A percentile compares a stretch with the other conserved stretches of the same genome.
Evolutionary conservation across 2,329 filamentous ascomycete species (phyloP).

Genomic region (Chaetomiaceae sp.): DNA sequence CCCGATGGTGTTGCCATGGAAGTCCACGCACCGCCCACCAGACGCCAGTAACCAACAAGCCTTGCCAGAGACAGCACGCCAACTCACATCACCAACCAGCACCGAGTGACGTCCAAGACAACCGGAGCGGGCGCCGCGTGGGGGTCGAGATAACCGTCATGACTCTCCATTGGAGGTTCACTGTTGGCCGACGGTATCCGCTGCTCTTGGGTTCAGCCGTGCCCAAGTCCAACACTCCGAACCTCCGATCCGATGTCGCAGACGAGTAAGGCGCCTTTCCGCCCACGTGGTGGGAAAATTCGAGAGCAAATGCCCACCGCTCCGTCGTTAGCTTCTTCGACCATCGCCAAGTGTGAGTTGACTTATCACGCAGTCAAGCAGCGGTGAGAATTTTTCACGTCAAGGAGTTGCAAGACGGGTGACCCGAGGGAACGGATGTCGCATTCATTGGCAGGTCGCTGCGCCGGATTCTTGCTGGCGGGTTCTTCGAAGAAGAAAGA

Average conservation of each 20-base stretch:
- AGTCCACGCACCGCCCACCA: not conserved
- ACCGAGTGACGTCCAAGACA: no score
- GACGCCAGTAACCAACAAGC: not conserved
- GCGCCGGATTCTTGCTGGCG: no score
- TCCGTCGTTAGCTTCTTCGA: no score
- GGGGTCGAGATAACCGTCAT: not conserved
- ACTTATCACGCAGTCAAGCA: no score
- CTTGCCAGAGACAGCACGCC: not conserved
- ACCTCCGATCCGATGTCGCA: conserved; percentile 12
- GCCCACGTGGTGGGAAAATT: not conserved
- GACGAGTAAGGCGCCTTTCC: not conserved
- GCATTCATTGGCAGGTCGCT: no score
- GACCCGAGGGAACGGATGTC: no score
- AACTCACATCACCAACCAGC: not conserved
- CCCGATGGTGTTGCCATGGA: not conserved
- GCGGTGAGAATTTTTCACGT: no score
- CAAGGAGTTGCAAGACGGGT: no score
- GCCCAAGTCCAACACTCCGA: not conserved
- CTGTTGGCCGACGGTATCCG: conserved; percentile 6
- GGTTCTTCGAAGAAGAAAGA: no score
- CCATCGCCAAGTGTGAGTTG: no score
- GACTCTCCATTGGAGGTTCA: no score
- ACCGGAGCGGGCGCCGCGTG: not conserved
- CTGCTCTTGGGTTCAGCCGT: not conserved
- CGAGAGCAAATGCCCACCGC: no score